Percentiles rank a stretch among this genome's conserved stretches.
Conservation (phyloP, 1,284 basidiomycete genomes). For the Prillingera fragicola region DNA sequence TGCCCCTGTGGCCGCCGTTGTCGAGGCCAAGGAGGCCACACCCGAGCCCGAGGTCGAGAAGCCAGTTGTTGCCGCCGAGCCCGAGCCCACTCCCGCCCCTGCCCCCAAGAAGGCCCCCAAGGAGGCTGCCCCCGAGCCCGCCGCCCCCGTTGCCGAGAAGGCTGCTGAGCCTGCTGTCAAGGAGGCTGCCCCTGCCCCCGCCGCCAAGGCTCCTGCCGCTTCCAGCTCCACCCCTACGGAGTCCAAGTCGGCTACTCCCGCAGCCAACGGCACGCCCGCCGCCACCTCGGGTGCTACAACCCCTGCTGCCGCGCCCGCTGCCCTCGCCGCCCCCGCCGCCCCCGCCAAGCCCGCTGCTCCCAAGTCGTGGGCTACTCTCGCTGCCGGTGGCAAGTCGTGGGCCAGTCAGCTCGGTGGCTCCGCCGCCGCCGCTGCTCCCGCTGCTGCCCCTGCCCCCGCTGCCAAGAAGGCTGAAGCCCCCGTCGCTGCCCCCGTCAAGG, state of each 20-base stretch:
- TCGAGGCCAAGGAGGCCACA: slow-evolving; percentile 22
- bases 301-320: slow-evolving; percentile 40
- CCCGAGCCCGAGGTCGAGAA: slow-evolving; percentile 41
- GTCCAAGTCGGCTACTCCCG: slow-evolving; percentile 3
- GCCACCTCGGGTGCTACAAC: slow-evolving; percentile 34
- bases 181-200: slow-evolving; percentile 8
- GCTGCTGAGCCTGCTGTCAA: slow-evolving; percentile 18
- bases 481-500: slow-evolving; percentile 18
- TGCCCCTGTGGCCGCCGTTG: slow-evolving; percentile 31
- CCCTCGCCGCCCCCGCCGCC: slow-evolving; percentile 48
- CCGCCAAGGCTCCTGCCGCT: slow-evolving; percentile 19
- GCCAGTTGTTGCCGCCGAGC: slow-evolving; percentile 29
- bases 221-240: slow-evolving; percentile 9
- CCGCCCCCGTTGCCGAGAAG: slow-evolving; percentile 28
- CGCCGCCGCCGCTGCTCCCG: slow-evolving; percentile 46
- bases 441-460: slow-evolving; percentile 46
- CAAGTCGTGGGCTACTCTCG: slow-evolving; percentile 86
- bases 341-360: slow-evolving; percentile 57
- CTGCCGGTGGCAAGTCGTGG: slow-evolving; percentile 65
- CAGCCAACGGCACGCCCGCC: slow-evolving; percentile 23
- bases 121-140: slow-evolving; percentile 25
- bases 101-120: slow-evolving; percentile 44
- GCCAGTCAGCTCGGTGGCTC: slow-evolving; percentile 51
- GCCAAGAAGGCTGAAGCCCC: slow-evolving; percentile 12
- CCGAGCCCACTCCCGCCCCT: slow-evolving; percentile 36